phyloP scores from a whole-genome alignment of 305 asterid species.

The Stenogyne calaminthoides region DNA sequence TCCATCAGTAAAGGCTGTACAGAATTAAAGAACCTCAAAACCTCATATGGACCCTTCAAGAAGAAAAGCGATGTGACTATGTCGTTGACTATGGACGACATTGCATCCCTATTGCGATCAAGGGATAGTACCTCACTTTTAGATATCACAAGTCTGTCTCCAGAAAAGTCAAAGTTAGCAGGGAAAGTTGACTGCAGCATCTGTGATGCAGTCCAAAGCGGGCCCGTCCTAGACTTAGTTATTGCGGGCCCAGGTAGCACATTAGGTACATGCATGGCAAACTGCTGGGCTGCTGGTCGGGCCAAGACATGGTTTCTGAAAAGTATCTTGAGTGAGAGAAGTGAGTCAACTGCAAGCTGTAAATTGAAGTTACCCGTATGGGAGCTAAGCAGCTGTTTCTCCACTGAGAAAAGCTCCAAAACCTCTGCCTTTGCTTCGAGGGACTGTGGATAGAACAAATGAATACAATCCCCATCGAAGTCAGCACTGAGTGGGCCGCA shows the following conservation, averaged over 20 bases:
- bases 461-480: constrained; percentile 96
- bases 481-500: constrained; percentile 98
- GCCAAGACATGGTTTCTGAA: constrained; percentile 53
- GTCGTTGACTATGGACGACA: constrained; percentile 68
- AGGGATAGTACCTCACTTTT: constrained; percentile 61
- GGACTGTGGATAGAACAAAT: constrained; percentile 93
- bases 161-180: constrained; percentile 59
- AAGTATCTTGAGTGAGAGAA: constrained; percentile 69
- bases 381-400: constrained; percentile 92
- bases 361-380: constrained; percentile 95
- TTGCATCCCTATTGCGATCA: constrained; percentile 59
- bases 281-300: constrained; percentile 66
- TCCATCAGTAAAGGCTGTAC: constrained; percentile 90
- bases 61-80: constrained; percentile 78
- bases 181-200: constrained; percentile 78
- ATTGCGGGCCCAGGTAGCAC: constrained; percentile 63
- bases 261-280: constrained; percentile 75
- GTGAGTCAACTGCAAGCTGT: constrained; percentile 81
- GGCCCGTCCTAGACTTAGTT: constrained; percentile 52
- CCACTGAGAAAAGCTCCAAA: constrained; percentile 90
- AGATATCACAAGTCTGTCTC: constrained; percentile 61
- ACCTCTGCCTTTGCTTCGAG: constrained; percentile 98
- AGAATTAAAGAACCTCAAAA: constrained; percentile 66
- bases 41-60: constrained; percentile 86
- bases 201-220: constrained; percentile 85